Conservation (phyloP, 768 basidiomycete species). For the Coprinopsis marcescibilis region DNA sequence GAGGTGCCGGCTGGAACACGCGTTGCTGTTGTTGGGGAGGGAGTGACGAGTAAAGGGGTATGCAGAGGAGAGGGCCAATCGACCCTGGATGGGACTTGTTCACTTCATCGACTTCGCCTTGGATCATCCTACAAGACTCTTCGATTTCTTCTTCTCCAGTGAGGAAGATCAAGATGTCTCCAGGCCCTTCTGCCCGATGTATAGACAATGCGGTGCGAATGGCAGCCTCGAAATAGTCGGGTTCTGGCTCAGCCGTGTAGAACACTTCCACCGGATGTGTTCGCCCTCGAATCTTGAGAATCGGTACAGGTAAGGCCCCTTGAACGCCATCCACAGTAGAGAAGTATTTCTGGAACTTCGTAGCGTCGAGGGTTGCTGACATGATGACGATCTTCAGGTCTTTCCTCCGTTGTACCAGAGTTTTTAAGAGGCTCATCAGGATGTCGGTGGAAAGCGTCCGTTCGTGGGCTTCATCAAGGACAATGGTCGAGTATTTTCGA, state of each 20-base stretch:
- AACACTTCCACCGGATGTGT: slow-evolving; percentile 96
- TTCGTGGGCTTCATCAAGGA: slow-evolving; percentile 98
- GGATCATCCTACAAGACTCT: slow-evolving; percentile 91
- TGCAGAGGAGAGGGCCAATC: slow-evolving; percentile 83
- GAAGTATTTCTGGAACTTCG: slow-evolving; percentile 97
- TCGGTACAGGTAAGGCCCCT: slow-evolving; percentile 48
- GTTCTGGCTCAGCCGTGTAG: slow-evolving; percentile 88
- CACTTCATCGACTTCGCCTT: slow-evolving; percentile 83
- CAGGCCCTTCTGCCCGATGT: slow-evolving; percentile 89
- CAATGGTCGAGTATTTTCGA: slow-evolving; percentile 93
- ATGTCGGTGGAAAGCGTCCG: slow-evolving; percentile 97
- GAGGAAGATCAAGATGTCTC: slow-evolving; percentile 90
- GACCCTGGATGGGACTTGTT: slow-evolving; percentile 59
- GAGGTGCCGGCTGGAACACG: slow-evolving; percentile 80
- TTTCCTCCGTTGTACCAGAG: slow-evolving; percentile 66
- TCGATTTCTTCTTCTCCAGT: slow-evolving; percentile 99
- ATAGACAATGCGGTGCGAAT: slow-evolving; percentile 97
- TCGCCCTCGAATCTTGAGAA: slow-evolving; percentile 88
- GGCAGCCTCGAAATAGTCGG: slow-evolving; percentile 95
- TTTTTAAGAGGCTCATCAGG: slow-evolving; percentile 93
- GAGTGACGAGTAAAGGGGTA: slow-evolving; percentile 93
- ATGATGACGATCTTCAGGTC: slow-evolving; percentile 98
- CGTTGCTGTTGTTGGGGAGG: slow-evolving; percentile 94
- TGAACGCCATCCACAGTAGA: slow-evolving; percentile 30
- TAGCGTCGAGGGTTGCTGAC: slow-evolving; percentile 95